A percentile compares a stretch with the other conserved stretches of the same genome.
Evolutionary conservation across 2,329 filamentous ascomycete genomes (phyloP).

Genomic region (Xylaria sp.): DNA sequence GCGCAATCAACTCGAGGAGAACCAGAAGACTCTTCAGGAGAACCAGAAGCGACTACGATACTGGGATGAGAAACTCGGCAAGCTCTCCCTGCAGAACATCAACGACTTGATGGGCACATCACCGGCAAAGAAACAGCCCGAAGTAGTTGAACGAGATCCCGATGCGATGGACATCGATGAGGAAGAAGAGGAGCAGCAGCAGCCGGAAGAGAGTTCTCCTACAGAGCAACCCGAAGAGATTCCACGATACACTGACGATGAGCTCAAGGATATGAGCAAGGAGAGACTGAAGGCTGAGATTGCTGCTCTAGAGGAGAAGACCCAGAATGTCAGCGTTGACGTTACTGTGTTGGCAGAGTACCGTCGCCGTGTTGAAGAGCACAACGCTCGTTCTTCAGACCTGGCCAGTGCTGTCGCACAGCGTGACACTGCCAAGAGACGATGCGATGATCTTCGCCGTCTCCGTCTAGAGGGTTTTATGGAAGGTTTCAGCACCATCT

Average conservation of each 20-base stretch:
- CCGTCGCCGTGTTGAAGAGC: slow-evolving; percentile 76
- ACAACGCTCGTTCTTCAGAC: slow-evolving; percentile 75
- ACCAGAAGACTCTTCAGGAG: slow-evolving; percentile 80
- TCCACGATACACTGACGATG: slow-evolving; percentile 70
- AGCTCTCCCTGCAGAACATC: slow-evolving; percentile 77
- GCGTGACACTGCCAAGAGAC: slow-evolving; percentile 84
- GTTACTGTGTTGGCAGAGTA: slow-evolving; percentile 85
- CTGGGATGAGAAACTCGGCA: slow-evolving; percentile 85
- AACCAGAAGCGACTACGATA: slow-evolving; percentile 79
- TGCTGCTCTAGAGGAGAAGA: slow-evolving; percentile 60
- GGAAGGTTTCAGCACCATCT: slow-evolving; percentile 94
- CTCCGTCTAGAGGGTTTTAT: slow-evolving; percentile 94
- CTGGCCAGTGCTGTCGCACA: slow-evolving; percentile 69
- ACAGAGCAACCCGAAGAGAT: slow-evolving; percentile 50
- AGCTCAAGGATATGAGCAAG: slow-evolving; percentile 62
- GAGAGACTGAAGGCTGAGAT: slow-evolving; percentile 57
- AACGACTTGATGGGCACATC: slow-evolving; percentile 54
- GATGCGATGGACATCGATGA: slow-evolving; percentile 14
- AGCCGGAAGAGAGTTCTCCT: slow-evolving; percentile 15
- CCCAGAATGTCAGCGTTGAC: slow-evolving; percentile 81
- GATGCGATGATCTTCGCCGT: slow-evolving; percentile 85
- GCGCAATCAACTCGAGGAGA: slow-evolving; percentile 96
- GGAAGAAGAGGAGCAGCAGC: slow-evolving; percentile 27
- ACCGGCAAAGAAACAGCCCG: slow-evolving; percentile 25
- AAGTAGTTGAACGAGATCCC: slow-evolving; percentile 14